These are phyloP conservation scores for Suillus subaureus DNA, from an alignment of 768 basidiomycete species.

Conservation along the genomic window DNA sequence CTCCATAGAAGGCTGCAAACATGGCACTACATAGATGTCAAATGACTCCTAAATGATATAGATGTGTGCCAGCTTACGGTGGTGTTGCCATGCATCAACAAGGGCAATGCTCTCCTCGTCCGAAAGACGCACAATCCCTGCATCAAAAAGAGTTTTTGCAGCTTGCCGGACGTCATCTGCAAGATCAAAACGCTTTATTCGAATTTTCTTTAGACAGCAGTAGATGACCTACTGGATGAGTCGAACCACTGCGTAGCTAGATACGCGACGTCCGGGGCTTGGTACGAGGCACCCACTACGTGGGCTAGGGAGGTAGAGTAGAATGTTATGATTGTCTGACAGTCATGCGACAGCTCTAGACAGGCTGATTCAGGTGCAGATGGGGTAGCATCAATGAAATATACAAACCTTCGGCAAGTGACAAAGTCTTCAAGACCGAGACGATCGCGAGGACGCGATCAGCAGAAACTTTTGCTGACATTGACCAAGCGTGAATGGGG, in stretches of 20 bases:
- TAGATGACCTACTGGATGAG: conserved; percentile 55
- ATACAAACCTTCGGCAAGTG: conserved; percentile 68
- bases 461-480: conserved; percentile 73
- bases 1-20: conserved; percentile 59
- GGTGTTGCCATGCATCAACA: conserved; percentile 65
- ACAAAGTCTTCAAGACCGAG: conserved; percentile 67
- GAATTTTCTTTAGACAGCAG: not conserved
- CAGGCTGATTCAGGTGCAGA: conserved; percentile 7
- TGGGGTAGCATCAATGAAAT: not conserved
- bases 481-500: conserved; percentile 62
- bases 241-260: conserved; percentile 80
- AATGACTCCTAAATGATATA: not conserved
- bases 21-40: conserved; percentile 51
- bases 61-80: conserved; percentile 45
- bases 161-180: conserved; percentile 77
- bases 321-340: conserved; percentile 76
- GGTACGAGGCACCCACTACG: conserved; percentile 60
- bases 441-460: conserved; percentile 67
- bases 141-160: conserved; percentile 77
- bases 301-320: conserved; percentile 74
- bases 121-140: conserved; percentile 63
- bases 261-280: conserved; percentile 69
- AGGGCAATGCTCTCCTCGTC: conserved; percentile 65
- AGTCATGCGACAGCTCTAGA: conserved; percentile 67
- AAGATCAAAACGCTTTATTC: conserved; percentile 13